A percentile compares a stretch with the other conserved stretches of the same genome.
Conservation (phyloP, 805 yeast species). For the Wickerhamia fluorescens region DNA sequence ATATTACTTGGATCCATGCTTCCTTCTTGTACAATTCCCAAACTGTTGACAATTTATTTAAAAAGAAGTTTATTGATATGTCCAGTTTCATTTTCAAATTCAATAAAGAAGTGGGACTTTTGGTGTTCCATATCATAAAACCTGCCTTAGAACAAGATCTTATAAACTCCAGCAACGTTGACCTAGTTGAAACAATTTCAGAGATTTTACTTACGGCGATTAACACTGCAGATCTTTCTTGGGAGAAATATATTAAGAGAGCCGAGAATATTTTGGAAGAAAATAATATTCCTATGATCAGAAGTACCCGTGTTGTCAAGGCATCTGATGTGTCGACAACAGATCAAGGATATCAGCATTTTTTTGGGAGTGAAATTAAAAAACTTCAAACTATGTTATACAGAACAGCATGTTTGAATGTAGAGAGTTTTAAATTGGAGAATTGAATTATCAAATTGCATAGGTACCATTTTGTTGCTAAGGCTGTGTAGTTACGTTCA, state of each 20-base stretch:
- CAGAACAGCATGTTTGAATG: slow-evolving; percentile 28
- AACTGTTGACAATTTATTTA: slow-evolving; percentile 22
- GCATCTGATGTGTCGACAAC: slow-evolving; percentile 4
- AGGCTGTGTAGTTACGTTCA: too few relatives aligned
- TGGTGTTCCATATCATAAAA: slow-evolving; percentile 26
- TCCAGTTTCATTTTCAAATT: slow-evolving; percentile 19
- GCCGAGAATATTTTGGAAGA: slow-evolving; percentile 13
- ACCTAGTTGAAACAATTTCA: slow-evolving; percentile 20
- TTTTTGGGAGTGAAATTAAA: slow-evolving; percentile 11
- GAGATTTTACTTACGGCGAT: slow-evolving; percentile 14
- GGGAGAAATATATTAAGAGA: slow-evolving; percentile 6
- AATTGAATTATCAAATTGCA: slow-evolving; percentile 15
- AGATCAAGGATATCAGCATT: slow-evolving; percentile 8
- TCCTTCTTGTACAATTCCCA: slow-evolving; percentile 24
- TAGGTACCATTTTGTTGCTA: too few relatives aligned
- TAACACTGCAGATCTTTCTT: slow-evolving; percentile 8
- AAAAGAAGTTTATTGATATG: slow-evolving; percentile 21
- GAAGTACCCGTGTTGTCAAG: slow-evolving; percentile 4
- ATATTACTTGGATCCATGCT: slow-evolving; percentile 20
- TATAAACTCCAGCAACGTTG: slow-evolving; percentile 20
- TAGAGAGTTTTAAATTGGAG: slow-evolving; percentile 30
- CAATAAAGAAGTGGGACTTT: slow-evolving; percentile 14
- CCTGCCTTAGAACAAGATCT: slow-evolving; percentile 19
- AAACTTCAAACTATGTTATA: slow-evolving; percentile 28
- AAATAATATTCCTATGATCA: slow-evolving; percentile 8